Evolutionary conservation across 2,329 filamentous ascomycete species (phyloP), one percentile per base, ranked within the genome.

Genomic region (Ophiocordyceps camponoti-rufipedis): DNA sequence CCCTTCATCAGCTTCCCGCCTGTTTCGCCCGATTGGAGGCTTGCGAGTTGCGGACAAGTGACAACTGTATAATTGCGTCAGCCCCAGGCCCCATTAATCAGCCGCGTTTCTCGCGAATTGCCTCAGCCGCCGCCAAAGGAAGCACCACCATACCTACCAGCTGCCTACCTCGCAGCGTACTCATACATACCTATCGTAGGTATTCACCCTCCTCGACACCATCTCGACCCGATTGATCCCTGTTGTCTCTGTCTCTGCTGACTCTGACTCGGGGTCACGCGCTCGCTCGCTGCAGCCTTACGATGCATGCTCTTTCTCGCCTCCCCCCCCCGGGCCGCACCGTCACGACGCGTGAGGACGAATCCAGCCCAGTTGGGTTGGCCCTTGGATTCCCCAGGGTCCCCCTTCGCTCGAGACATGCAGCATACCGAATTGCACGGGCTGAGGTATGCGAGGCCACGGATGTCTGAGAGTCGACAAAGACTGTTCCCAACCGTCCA

Each of bases 331-430:
- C 28, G 40, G 19, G 35, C 35, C 35, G 35, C 35, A 38, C 35
- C 35, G 35, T 38, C 35, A 38, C 14, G 35, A 38, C n/a, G 35
- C 35, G 16, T 38, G 35, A 14, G 35, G 35, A 38, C 14, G n/a
- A 38, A 38, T 38, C 35, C 9, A 31, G 12, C 29, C 29, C 4
- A 23, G 23, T 23, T 12, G 29, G 29, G 29, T 12, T 31, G 29
- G 4, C 29, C 41, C 41, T 47, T 49, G 45, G 43, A 47, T 45
- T 50, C 48, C 47, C 45, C 45, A 45, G 44, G 48, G 43, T 48
- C 46, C 23, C 23, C 23, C 23, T 23, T 23, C 23, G 23, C 31
- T 38, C 35, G 35, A 38, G 35, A 38, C 35, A 38, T 41, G 39
- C 39, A 42, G 40, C 44, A 40, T 35, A 35, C 33, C 33, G 33